Conservation (phyloP, 306 rosid species). For the Canavalia gladiata region DNA sequence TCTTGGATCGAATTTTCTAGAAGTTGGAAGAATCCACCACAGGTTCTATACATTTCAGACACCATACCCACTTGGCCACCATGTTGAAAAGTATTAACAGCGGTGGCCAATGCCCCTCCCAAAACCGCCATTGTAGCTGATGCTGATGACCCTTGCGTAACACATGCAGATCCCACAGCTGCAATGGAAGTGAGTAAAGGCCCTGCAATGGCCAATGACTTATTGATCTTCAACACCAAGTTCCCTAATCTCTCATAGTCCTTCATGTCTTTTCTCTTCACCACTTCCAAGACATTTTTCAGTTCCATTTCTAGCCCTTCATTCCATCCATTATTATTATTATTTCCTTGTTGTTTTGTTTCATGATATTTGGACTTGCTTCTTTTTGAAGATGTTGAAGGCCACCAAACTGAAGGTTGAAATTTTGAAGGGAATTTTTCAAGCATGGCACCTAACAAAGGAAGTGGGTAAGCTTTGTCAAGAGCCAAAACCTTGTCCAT, state of each 20-base stretch:
- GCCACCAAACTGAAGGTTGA: slow-evolving; percentile 91
- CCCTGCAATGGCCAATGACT: slow-evolving; percentile 72
- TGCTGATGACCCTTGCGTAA: slow-evolving; percentile 55
- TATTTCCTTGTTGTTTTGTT: slow-evolving; percentile 27
- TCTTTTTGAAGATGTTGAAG: slow-evolving; percentile 23
- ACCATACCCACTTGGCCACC: slow-evolving; percentile 89
- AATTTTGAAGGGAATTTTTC: slow-evolving; percentile 73
- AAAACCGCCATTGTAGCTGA: slow-evolving; percentile 51
- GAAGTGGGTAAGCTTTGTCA: slow-evolving; percentile 89
- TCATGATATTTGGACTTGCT: background rate
- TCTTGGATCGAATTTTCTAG: slow-evolving; percentile 63
- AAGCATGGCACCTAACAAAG: slow-evolving; percentile 80
- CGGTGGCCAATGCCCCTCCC: slow-evolving; percentile 70
- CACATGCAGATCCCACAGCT: slow-evolving; percentile 64
- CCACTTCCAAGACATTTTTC: slow-evolving; percentile 60
- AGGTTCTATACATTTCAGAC: slow-evolving; percentile 72
- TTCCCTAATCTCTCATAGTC: slow-evolving; percentile 85
- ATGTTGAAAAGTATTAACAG: slow-evolving; percentile 66
- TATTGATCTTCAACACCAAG: slow-evolving; percentile 69
- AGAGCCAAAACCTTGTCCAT: slow-evolving; percentile 69
- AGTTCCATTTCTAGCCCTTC: slow-evolving; percentile 64
- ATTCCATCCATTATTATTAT: slow-evolving; percentile 70
- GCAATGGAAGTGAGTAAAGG: slow-evolving; percentile 79
- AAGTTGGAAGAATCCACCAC: slow-evolving; percentile 65
- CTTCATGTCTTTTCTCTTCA: slow-evolving; percentile 72